Evolutionary conservation across 139 green algal species (phyloP).

Genomic region (Haematococcus sp.): DNA sequence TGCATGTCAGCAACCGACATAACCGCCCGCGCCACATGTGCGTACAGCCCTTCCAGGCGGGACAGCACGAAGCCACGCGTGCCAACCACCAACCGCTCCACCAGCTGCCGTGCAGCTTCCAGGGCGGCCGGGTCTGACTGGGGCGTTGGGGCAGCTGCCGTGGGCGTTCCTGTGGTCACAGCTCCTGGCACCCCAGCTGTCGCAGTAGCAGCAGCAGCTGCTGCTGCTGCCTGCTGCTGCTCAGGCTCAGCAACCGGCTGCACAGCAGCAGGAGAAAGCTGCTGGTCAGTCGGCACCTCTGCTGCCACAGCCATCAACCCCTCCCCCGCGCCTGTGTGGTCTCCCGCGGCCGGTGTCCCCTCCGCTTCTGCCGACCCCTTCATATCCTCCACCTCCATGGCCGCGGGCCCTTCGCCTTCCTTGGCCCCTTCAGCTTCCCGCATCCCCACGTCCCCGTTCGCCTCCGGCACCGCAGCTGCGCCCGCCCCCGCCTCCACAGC

Average conservation of each 20-base stretch:
- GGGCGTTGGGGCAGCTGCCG: not conserved
- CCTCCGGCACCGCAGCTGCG: too few species aligned
- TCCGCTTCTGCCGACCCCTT: too few species aligned
- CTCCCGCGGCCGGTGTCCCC: not conserved
- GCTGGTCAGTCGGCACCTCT: not conserved
- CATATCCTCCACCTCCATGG: too few species aligned
- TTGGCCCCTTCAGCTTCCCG: too few species aligned
- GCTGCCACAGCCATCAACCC: constrained; percentile 5
- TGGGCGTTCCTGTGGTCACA: not conserved
- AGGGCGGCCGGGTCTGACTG: not conserved
- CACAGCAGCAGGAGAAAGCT: constrained; percentile 5
- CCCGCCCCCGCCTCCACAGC: too few species aligned
- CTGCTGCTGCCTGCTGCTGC: too few species aligned
- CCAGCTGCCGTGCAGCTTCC: not conserved
- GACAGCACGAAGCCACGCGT: not conserved
- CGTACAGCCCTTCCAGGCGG: constrained; percentile 4
- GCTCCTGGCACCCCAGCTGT: not conserved
- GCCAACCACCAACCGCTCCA: not conserved
- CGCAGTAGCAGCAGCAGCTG: not conserved
- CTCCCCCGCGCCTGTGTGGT: not conserved
- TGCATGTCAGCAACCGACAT: not conserved
- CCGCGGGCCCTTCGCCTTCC: too few species aligned
- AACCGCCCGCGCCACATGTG: constrained; percentile 3
- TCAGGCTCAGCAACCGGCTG: too few species aligned
- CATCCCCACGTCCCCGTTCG: not conserved